A percentile compares a stretch with the other conserved stretches of the same genome.
Conservation (phyloP, 371 early-diverging fungal genomes). For the Gilbertella persicaria region DNA sequence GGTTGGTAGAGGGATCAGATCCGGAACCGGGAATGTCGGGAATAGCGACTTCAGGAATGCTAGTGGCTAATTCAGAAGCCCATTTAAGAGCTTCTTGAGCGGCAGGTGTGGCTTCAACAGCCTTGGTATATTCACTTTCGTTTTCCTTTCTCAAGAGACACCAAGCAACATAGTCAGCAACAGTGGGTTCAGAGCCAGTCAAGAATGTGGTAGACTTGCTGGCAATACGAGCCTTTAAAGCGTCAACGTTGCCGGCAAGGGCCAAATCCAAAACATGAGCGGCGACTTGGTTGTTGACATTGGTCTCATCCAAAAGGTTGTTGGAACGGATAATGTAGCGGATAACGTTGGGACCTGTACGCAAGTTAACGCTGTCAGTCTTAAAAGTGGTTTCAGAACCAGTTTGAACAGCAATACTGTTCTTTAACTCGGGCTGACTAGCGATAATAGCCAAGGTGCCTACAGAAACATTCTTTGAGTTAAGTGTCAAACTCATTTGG, state of each 20-base stretch:
- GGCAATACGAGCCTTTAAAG: conserved; percentile 13
- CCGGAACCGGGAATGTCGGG: conserved; percentile 45
- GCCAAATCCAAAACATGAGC: conserved; percentile 26
- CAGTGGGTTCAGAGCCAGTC: conserved; percentile 33
- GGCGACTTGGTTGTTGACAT: conserved; percentile 17
- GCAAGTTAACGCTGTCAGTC: conserved; percentile 6
- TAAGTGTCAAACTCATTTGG: conserved; percentile 36
- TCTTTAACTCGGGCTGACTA: conserved; percentile 7
- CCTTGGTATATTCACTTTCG: conserved; percentile 30
- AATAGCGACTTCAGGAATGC: conserved; percentile 13
- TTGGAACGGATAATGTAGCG: conserved; percentile 25
- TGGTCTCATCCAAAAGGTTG: conserved; percentile 23
- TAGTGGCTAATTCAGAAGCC: conserved; percentile 1
- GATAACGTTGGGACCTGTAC: conserved; percentile 8
- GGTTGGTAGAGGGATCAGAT: conserved; percentile 53
- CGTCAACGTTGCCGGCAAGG: conserved; percentile 4
- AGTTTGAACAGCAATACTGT: conserved; percentile 11
- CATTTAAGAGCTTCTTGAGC: conserved; percentile 26
- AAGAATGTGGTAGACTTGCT: conserved; percentile 34
- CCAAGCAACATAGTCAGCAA: conserved; percentile 54
- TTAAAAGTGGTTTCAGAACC: conserved; percentile 15
- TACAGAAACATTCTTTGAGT: conserved; percentile 42
- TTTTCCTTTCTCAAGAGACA: conserved; percentile 40
- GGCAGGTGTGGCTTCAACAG: conserved; percentile 32
- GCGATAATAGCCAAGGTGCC: conserved; percentile 42